Evolutionary conservation across 768 basidiomycete genomes (phyloP), one percentile per base, ranked within the genome.

Genomic region (Boletus sensibilis): DNA sequence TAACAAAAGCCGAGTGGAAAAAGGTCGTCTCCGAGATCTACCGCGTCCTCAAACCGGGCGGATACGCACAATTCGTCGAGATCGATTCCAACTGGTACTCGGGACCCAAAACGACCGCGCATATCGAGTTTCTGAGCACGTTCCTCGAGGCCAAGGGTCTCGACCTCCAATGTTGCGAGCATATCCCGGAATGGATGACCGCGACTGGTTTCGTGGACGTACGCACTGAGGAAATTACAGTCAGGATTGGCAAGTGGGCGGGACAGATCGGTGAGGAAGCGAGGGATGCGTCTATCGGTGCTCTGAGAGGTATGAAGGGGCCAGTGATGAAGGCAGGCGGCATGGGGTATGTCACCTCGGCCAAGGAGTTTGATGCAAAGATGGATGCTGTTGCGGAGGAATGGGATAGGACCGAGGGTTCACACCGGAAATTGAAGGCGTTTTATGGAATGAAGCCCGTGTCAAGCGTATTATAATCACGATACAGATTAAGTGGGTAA

Each of bases 41-140:
- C 55, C 66, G 74, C 12, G 68, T 70, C 5, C 61, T 74, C 33
- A 50, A 59, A 42, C 67, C 62, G 0, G 74, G 72, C 16, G 72
- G 72, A 4, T 70, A 64, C 20, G 62, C 65, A 3, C 72, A 74
- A 43, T 59, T 74, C 21, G 33, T 65, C 25, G 72, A 74, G 45
- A 62, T 61, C 10, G 61, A 59, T 13, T 54, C 57, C 11, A 54
- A 50, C n/a, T 62, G 54, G 61, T 31, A 48, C n/a, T 58, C 60
- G 16, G 56, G 60, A 12, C 53, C 56, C 0, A 55, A 62, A 23
- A 63, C 53, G 7, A 23, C 29, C 0, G 47, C 46, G 10, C 53
- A 63, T 4, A 53, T 42, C 41, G 43, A 25, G 25, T 62, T 62
- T 50, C 16, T 63, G 43, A 29, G 44, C 27, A 34, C 12, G 5